These are phyloP conservation scores for Fusarium tuaranense DNA, from an alignment of 2,329 filamentous ascomycete species.

Conservation along the genomic window DNA sequence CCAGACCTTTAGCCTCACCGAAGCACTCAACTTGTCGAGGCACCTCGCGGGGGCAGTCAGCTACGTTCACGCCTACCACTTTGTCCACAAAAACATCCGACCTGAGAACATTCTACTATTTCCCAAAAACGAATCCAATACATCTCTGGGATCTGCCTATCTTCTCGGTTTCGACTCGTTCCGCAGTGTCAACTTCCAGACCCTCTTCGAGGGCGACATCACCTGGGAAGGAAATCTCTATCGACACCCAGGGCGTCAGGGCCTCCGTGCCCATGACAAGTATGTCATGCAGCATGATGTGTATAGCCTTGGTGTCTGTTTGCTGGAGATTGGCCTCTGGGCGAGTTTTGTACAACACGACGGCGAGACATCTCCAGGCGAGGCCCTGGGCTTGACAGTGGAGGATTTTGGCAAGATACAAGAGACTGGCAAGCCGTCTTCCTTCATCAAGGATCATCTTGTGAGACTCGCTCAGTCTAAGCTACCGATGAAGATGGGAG, in stretches of 20 bases:
- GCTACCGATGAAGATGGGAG: constrained; percentile 39
- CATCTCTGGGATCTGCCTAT: not conserved
- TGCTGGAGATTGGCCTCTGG: constrained; percentile 65
- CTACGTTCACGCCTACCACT: not conserved
- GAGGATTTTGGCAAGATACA: not conserved
- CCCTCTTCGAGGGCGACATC: not conserved
- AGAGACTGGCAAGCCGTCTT: no score
- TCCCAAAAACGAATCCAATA: not conserved
- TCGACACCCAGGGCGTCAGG: constrained; percentile 52
- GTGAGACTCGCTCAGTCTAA: not conserved
- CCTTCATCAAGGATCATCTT: not conserved
- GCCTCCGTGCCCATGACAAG: constrained; percentile 49
- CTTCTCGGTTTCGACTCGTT: not conserved
- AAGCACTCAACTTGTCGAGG: constrained; percentile 19
- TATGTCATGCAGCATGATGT: constrained; percentile 68
- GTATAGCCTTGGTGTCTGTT: constrained; percentile 65
- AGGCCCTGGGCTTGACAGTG: not conserved
- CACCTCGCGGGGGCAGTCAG: not conserved
- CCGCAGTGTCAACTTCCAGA: not conserved
- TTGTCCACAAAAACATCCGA: constrained; percentile 2
- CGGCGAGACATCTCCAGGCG: not conserved
- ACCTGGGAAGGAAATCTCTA: not conserved
- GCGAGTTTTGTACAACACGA: constrained; percentile 45
- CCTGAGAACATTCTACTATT: not conserved
- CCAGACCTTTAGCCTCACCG: constrained; percentile 44